These are phyloP conservation scores for Hepatocystis sp. DNA, from an alignment of 169 alveolate genomes.

Conservation along the genomic window DNA sequence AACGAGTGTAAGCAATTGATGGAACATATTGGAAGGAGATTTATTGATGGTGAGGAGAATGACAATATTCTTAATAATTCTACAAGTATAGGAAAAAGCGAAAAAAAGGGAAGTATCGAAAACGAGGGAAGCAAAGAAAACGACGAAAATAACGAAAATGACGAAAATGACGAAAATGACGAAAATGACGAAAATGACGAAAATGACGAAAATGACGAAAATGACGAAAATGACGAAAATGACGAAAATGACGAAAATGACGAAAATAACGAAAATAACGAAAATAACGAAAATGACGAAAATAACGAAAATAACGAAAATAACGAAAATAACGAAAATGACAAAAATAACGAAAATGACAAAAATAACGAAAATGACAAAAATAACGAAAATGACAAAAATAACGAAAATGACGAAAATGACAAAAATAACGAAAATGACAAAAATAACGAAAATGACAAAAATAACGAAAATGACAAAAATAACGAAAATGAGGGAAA, in stretches of 20 bases:
- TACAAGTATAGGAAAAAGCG: background rate
- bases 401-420: no score
- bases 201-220: background rate
- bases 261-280: background rate
- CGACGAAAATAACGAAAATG: constrained; percentile 3
- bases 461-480: no score
- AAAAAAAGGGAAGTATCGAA: background rate
- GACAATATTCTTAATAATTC: background rate
- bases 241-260: background rate
- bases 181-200: background rate
- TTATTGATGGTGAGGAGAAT: background rate
- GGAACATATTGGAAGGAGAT: background rate
- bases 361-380: no score
- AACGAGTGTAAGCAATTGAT: no score
- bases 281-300: background rate
- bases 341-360: no score
- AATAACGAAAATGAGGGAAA: no score
- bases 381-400: no score
- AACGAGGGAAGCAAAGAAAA: background rate
- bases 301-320: background rate
- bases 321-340: background rate
- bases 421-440: no score
- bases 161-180: background rate
- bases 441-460: no score
- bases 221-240: constrained; percentile 14